Conservation (phyloP, 345 rosid species). For the Camelina neglecta region DNA sequence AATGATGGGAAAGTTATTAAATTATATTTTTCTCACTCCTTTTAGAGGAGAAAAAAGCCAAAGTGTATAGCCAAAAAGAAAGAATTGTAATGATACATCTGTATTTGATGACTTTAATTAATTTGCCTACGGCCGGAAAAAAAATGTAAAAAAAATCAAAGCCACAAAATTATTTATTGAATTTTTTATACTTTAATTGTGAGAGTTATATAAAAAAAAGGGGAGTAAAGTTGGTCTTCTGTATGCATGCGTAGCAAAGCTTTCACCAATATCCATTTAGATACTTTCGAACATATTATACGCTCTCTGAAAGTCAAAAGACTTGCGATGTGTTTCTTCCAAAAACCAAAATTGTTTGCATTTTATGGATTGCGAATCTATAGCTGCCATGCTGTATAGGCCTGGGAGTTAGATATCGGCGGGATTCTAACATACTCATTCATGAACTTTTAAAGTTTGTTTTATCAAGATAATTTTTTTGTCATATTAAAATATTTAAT, state of each 20-base stretch:
- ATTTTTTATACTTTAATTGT: background rate
- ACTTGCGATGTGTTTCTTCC: background rate
- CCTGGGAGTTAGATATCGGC: too few relatives aligned
- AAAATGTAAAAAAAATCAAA: background rate
- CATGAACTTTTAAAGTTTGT: too few relatives aligned
- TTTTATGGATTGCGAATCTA: too few relatives aligned
- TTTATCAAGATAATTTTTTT: too few relatives aligned
- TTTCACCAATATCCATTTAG: background rate
- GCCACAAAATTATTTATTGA: background rate
- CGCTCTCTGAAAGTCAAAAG: background rate
- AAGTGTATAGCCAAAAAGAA: constrained; percentile 33
- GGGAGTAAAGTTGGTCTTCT: background rate
- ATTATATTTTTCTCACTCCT: constrained; percentile 16
- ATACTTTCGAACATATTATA: background rate
- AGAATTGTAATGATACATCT: constrained; percentile 1
- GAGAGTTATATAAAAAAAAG: background rate
- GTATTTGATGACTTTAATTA: background rate
- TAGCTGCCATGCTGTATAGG: too few relatives aligned
- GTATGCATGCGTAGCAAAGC: constrained; percentile 10
- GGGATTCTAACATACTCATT: too few relatives aligned
- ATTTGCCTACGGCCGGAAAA: background rate
- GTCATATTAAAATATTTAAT: too few relatives aligned
- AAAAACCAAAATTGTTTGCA: background rate
- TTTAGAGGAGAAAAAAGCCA: constrained; percentile 32
- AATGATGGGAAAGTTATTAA: constrained; percentile 35